Evolutionary conservation across 495 filamentous ascomycete genomes (phyloP).

Genomic region (Daldinia caldariorum): DNA sequence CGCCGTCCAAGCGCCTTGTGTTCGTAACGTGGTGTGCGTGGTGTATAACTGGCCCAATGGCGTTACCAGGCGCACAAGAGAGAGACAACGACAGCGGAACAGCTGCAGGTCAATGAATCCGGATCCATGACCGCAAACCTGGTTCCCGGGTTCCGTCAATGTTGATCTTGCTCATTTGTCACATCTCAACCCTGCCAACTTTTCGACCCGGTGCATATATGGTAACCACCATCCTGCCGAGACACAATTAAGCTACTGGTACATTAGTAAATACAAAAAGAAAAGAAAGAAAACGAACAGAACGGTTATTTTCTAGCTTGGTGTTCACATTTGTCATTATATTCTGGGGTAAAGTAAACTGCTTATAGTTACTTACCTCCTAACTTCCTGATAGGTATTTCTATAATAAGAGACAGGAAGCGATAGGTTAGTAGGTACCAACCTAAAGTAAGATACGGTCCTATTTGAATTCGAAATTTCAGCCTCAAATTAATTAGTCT

Average conservation of each 20-base stretch:
- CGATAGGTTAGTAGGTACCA: not conserved
- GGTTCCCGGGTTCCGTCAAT: conserved; percentile 40
- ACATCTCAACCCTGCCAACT: conserved; percentile 40
- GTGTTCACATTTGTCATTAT: conserved; percentile 9
- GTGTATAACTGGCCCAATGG: conserved; percentile 40
- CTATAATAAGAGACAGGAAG: not conserved
- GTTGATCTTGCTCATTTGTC: conserved; percentile 42
- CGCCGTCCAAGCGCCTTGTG: conserved; percentile 41
- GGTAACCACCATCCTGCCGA: conserved; percentile 15
- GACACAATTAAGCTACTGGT: conserved; percentile 23
- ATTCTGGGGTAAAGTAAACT: not conserved
- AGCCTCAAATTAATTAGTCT: not conserved
- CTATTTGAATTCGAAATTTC: conserved; percentile 20
- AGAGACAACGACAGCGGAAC: conserved; percentile 45
- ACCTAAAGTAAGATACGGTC: not conserved
- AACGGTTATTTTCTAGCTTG: conserved; percentile 26
- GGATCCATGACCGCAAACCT: conserved; percentile 42
- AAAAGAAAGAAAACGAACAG: not conserved
- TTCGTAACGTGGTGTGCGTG: conserved; percentile 37
- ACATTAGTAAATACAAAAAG: not conserved
- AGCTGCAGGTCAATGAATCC: conserved; percentile 46
- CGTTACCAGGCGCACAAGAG: conserved; percentile 31
- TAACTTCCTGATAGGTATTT: not conserved
- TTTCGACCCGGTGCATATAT: conserved; percentile 24
- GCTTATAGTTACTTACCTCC: too few relatives aligned